Percentiles rank a stretch among this genome's conserved stretches.
phyloP scores from a whole-genome alignment of 2,329 filamentous ascomycete genomes.

The Atkinsonella hypoxylon region DNA sequence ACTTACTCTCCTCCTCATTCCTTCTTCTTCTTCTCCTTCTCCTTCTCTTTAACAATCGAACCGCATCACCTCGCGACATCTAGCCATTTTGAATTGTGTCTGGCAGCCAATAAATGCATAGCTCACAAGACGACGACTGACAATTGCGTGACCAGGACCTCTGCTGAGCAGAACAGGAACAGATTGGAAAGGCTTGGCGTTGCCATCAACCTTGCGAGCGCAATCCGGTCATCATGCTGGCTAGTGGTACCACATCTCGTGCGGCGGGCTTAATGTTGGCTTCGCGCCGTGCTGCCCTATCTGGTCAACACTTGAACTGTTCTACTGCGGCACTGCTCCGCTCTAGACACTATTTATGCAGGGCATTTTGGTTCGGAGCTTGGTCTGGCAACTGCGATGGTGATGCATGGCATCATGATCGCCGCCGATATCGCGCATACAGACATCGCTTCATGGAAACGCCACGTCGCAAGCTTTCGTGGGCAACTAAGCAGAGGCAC shows the following conservation, averaged over 20 bases:
- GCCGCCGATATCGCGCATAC: conserved; percentile 29
- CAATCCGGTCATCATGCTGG: conserved; percentile 1
- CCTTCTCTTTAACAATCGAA: not conserved
- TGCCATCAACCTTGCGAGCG: not conserved
- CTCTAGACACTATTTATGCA: conserved; percentile 14
- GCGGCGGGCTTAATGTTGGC: not conserved
- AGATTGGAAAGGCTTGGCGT: not conserved
- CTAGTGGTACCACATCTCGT: not conserved
- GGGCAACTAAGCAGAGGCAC: conserved; percentile 29
- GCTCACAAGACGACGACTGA: not conserved
- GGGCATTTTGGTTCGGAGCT: conserved; percentile 35
- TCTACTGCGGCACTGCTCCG: conserved; percentile 1
- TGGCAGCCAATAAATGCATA: conserved; percentile 2
- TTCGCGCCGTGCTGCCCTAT: conserved; percentile 2
- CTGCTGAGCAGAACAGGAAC: conserved; percentile 1
- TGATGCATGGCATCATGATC: conserved; percentile 29
- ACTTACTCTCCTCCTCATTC: not conserved
- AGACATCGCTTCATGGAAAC: conserved; percentile 35
- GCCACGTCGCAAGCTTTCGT: conserved; percentile 31
- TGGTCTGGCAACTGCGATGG: conserved; percentile 33
- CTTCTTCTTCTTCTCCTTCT: not conserved
- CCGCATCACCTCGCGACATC: too few species aligned
- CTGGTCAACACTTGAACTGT: not conserved
- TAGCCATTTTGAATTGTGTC: not conserved
- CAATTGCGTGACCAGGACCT: not conserved